Conservation (phyloP, 208 protist species). For the Trypanosoma avium region DNA sequence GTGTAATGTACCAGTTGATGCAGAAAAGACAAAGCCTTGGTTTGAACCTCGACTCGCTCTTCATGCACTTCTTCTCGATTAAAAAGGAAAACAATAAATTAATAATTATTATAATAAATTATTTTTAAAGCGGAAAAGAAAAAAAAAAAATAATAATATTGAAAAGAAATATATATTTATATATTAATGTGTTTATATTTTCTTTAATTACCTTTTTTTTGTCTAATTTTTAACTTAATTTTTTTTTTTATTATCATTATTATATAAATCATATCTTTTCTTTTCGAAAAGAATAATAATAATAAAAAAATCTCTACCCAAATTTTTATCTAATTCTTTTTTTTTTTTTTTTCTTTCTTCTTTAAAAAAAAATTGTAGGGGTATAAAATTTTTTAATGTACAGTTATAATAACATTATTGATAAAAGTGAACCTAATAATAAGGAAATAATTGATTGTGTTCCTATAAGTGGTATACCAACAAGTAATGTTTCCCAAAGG, state of each 20-base stretch:
- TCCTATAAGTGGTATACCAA: conserved; percentile 26
- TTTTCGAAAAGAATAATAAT: too few species aligned
- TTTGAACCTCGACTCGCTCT: conserved; percentile 72
- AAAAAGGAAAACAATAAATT: too few species aligned
- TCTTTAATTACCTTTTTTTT: conserved; percentile 1
- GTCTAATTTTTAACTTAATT: neutral
- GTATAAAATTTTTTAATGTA: conserved; percentile 29
- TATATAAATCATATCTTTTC: conserved; percentile 7
- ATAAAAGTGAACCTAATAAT: conserved; percentile 71
- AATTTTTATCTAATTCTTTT: neutral
- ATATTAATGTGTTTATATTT: neutral
- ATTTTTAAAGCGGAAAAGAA: neutral
- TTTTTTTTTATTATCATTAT: conserved; percentile 7
- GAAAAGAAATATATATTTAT: neutral
- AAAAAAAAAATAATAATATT: too few species aligned
- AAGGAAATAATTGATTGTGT: conserved; percentile 69
- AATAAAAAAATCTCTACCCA: too few species aligned
- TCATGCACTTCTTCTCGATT: conserved; percentile 63
- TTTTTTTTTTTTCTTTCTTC: neutral
- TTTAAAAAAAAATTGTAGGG: neutral
- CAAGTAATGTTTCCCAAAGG: conserved; percentile 18
- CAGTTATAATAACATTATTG: conserved; percentile 89
- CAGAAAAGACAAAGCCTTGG: conserved; percentile 34
- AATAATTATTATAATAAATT: too few species aligned
- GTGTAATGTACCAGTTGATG: conserved; percentile 35